Evolutionary conservation across 768 basidiomycete genomes (phyloP), one percentile per base, ranked within the genome.

Genomic region (Hericium coralloides): DNA sequence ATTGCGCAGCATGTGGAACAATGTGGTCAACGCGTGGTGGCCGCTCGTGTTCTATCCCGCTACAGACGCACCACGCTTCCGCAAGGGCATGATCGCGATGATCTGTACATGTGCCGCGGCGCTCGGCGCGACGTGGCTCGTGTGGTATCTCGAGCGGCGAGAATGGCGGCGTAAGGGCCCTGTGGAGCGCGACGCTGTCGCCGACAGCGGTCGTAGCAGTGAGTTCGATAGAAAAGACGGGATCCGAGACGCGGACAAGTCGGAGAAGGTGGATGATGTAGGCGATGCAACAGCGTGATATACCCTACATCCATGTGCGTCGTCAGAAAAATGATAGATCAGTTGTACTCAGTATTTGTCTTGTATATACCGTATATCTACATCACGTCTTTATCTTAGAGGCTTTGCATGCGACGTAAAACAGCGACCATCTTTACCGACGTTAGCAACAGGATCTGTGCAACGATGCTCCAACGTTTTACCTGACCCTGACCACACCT

Each of bases 21-120:
- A 85, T 64, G 80, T 74, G 37, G 67, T 86, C 48, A 84, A 85
- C 63, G 82, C 83, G 0, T 84, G 82, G 83, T 86, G 83, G 83
- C 77, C 83, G 48, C 73, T 85, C 8, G 75, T 88, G 20, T 82
- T 85, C 66, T 88, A 87, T 68, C 82, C 80, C n/a, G 84, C 85
- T 4, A 83, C 83, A 23, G 82, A 87, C 53, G 85, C 84, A 4
- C 86, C 87, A 4, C 70, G 70, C 23, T 89, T 88, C 68, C 74
- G 65, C 17, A 87, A 80, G 57, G 87, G 85, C 20, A 82, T 85
- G 81, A 81, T 82, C 60, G 79, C 84, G 10, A 84, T 86, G 82
- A 74, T 86, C 37, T 79, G 78, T 48, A 76, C 76, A 0, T 78
- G 78, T 45, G 68, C 74, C 23, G 81, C 80, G n/a, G 84, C 85